Conservation (phyloP, 495 filamentous ascomycete species). For the Bacidia gigantensis region DNA sequence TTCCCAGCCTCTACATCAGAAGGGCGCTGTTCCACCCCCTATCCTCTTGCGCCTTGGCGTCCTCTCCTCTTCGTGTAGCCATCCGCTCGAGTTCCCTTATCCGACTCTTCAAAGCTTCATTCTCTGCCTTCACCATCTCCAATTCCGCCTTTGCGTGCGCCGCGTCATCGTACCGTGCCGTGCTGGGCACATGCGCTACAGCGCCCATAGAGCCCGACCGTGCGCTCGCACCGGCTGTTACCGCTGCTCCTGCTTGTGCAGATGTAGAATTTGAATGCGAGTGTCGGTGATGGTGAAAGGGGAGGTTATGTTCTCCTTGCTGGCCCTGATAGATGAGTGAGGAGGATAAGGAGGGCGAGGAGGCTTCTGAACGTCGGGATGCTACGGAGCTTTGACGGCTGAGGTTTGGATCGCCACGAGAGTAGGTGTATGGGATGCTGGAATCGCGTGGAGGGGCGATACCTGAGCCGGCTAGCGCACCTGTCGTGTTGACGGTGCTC, state of each 20-base stretch:
- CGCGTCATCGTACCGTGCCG: slow-evolving; percentile 51
- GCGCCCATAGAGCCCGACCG: slow-evolving; percentile 1
- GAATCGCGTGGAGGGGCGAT: slow-evolving; percentile 31
- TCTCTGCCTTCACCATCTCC: slow-evolving; percentile 63
- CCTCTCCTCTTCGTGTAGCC: slow-evolving; percentile 2
- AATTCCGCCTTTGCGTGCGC: slow-evolving; percentile 54
- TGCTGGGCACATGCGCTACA: slow-evolving; percentile 19
- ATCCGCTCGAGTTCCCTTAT: slow-evolving; percentile 58
- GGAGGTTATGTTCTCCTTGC: slow-evolving; percentile 20
- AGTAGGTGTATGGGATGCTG: slow-evolving; percentile 11
- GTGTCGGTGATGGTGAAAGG: slow-evolving; percentile 18
- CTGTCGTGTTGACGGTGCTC: slow-evolving; percentile 20
- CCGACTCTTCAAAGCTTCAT: slow-evolving; percentile 58
- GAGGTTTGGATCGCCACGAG: slow-evolving; percentile 6
- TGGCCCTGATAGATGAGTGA: slow-evolving; percentile 19
- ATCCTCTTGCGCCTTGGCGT: not conserved
- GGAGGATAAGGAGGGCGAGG: slow-evolving; percentile 24
- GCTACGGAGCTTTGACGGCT: slow-evolving; percentile 27
- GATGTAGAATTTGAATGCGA: slow-evolving; percentile 21
- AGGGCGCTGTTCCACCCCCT: not conserved
- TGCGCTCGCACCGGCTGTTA: slow-evolving; percentile 12
- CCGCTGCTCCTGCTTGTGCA: slow-evolving; percentile 9
- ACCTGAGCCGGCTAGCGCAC: slow-evolving; percentile 28
- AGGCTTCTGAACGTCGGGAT: slow-evolving; percentile 29
- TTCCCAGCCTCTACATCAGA: not conserved